A percentile compares a stretch with the other conserved stretches of the same genome.
phyloP scores from a whole-genome alignment of 805 yeast species.

The Saccharomyces jurei region DNA sequence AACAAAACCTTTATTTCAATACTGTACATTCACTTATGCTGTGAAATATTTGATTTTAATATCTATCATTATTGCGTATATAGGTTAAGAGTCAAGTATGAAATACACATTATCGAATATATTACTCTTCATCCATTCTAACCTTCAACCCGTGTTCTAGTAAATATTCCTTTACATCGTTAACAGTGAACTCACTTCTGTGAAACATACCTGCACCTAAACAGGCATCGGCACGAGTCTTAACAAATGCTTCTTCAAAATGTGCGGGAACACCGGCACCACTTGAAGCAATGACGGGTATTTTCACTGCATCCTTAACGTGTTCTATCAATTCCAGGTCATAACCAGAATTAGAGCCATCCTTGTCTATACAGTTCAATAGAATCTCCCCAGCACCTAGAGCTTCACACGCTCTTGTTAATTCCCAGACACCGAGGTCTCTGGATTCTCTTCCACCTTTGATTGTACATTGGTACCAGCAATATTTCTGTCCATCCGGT shows the following conservation, averaged over 20 bases:
- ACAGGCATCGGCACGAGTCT: conserved; percentile 89
- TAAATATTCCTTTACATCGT: conserved; percentile 68
- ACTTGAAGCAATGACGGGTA: conserved; percentile 95
- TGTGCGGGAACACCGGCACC: conserved; percentile 96
- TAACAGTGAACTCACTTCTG: conserved; percentile 84
- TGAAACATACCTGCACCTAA: conserved; percentile 99
- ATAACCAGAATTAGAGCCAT: conserved; percentile 91
- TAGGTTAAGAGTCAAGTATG: neutral
- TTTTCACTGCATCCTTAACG: conserved; percentile 63
- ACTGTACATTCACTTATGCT: too few species aligned
- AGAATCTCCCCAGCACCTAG: conserved; percentile 95
- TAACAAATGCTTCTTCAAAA: conserved; percentile 76
- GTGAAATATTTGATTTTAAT: neutral
- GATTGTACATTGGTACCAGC: conserved; percentile 92
- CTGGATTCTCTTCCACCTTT: conserved; percentile 92
- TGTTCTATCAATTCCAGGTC: conserved; percentile 79
- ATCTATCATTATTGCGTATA: neutral
- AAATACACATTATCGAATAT: neutral
- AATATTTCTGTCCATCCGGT: conserved; percentile 81
- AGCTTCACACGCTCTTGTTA: conserved; percentile 80
- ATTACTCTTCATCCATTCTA: conserved; percentile 43
- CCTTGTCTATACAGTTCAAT: conserved; percentile 91
- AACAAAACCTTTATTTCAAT: neutral
- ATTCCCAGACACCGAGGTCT: conserved; percentile 85
- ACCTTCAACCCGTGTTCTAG: conserved; percentile 56